A percentile compares a stretch with the other conserved stretches of the same genome.
These are phyloP conservation scores for Carallia brachiata DNA, from an alignment of 345 rosid species.

Conservation along the genomic window DNA sequence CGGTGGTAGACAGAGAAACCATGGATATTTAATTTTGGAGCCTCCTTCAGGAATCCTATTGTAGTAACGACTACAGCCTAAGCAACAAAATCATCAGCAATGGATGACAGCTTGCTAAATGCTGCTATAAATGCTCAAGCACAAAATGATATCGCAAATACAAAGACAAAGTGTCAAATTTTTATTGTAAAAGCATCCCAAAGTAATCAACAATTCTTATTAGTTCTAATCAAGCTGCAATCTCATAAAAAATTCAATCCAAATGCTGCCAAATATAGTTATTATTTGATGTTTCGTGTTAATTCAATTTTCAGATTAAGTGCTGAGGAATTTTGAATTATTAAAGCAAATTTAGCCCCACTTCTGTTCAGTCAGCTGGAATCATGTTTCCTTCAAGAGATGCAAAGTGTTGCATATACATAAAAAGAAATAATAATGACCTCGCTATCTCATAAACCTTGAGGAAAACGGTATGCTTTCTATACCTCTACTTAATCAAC, in stretches of 20 bases:
- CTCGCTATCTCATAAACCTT: neutral
- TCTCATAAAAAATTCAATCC: neutral
- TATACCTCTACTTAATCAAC: neutral
- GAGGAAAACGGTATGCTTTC: neutral
- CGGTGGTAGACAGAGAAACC: constrained; percentile 31
- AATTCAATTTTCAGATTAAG: too few relatives aligned
- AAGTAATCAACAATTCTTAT: neutral
- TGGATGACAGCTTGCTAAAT: neutral
- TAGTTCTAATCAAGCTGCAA: neutral
- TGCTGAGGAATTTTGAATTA: too few relatives aligned
- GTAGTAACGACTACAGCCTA: constrained; percentile 27
- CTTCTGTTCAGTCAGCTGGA: too few relatives aligned
- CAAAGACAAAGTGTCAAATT: too few relatives aligned
- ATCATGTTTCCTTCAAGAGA: neutral
- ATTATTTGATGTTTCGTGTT: too few relatives aligned
- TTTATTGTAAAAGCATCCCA: too few relatives aligned
- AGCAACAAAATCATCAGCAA: constrained; percentile 12
- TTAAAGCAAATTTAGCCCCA: neutral
- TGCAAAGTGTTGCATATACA: neutral
- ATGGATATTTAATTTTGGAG: constrained; percentile 21
- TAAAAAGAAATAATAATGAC: neutral
- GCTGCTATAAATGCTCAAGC: too few relatives aligned
- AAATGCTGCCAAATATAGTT: neutral
- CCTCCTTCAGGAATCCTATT: constrained; percentile 35
- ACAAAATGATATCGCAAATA: too few relatives aligned